These are phyloP conservation scores for Pseudozyma thailandica DNA, from an alignment of 1,284 basidiomycete species.

Conservation along the genomic window DNA sequence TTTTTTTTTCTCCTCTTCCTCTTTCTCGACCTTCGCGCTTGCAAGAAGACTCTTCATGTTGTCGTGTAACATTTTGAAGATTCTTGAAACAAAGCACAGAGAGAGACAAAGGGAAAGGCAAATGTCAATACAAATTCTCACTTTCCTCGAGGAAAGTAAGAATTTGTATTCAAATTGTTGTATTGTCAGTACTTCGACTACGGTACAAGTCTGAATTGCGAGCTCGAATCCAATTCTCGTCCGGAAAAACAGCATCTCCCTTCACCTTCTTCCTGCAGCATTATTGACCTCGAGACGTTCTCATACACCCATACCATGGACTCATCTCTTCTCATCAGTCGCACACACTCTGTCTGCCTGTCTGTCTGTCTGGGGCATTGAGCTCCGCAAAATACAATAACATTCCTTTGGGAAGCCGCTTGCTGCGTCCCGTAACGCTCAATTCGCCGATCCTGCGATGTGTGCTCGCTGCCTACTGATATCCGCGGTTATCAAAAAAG, in stretches of 20 bases:
- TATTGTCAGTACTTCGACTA: background rate
- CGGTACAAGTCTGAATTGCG: background rate
- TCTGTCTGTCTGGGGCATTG: too few relatives aligned
- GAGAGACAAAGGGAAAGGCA: background rate
- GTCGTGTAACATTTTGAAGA: slow-evolving; percentile 6
- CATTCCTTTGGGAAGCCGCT: too few relatives aligned
- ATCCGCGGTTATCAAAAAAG: slow-evolving; percentile 37
- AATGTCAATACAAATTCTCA: slow-evolving; percentile 1
- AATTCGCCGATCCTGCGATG: too few relatives aligned
- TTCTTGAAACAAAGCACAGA: background rate
- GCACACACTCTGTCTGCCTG: too few relatives aligned
- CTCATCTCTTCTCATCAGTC: too few relatives aligned
- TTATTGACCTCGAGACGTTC: too few relatives aligned
- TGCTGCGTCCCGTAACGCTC: too few relatives aligned
- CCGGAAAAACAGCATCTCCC: too few relatives aligned
- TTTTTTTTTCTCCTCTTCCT: background rate
- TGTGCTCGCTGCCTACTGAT: slow-evolving; percentile 4
- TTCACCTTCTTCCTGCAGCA: too few relatives aligned
- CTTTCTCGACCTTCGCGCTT: background rate
- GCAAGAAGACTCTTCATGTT: background rate
- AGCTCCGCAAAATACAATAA: too few relatives aligned
- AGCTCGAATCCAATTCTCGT: slow-evolving; percentile 6
- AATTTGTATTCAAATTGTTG: background rate
- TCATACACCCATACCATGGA: too few relatives aligned
- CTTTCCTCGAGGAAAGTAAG: background rate